phyloP scores from a whole-genome alignment of 164 flowering plant genomes.

The Berberis thunbergii region DNA sequence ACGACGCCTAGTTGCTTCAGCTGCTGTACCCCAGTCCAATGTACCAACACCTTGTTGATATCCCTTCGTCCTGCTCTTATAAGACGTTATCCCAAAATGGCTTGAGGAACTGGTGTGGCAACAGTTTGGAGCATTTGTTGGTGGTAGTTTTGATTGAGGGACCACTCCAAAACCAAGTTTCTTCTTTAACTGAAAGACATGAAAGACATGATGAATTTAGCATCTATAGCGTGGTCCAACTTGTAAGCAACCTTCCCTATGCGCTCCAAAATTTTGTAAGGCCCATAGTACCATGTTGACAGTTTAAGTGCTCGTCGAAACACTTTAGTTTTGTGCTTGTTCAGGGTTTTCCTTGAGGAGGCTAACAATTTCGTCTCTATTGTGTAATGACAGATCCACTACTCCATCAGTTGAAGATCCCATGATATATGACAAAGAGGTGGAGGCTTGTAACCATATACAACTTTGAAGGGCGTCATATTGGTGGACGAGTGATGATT shows the following conservation, averaged over 20 bases:
- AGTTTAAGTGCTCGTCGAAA: neutral
- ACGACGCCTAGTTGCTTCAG: too few species aligned
- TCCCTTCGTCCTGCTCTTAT: too few species aligned
- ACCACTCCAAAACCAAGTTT: too few species aligned
- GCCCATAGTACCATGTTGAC: neutral
- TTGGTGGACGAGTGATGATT: neutral
- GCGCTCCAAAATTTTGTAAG: neutral
- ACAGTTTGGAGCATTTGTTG: too few species aligned
- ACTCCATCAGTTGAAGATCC: neutral
- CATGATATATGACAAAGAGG: neutral
- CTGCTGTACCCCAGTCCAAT: too few species aligned
- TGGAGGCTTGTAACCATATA: neutral
- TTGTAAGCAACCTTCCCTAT: neutral
- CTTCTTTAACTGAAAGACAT: too few species aligned
- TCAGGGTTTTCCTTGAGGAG: neutral
- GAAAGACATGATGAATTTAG: too few species aligned
- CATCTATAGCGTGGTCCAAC: neutral
- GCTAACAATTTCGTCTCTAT: neutral
- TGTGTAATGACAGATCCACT: neutral
- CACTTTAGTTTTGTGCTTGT: neutral
- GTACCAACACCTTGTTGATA: too few species aligned
- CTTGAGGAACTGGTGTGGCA: too few species aligned
- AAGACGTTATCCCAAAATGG: too few species aligned
- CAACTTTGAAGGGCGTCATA: neutral
- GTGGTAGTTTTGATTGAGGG: too few species aligned